phyloP scores from a whole-genome alignment of 768 basidiomycete species.

The Porphyrellus cyaneotinctus region DNA sequence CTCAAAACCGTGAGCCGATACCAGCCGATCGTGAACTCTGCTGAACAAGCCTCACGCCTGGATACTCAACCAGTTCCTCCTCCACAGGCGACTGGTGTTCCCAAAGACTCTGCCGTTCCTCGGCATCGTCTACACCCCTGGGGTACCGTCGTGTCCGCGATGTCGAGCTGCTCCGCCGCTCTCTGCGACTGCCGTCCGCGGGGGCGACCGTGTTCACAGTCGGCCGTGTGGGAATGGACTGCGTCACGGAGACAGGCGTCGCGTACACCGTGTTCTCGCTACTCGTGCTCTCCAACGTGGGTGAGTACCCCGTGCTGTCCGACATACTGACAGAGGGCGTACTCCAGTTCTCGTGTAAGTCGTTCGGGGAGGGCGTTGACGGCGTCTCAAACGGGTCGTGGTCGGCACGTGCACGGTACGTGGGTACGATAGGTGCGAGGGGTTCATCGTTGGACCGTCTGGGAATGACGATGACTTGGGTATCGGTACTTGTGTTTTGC shows the following conservation, averaged over 20 bases:
- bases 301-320: background rate
- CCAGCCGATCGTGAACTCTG: slow-evolving; percentile 11
- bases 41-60: slow-evolving; percentile 41
- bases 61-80: slow-evolving; percentile 12
- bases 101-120: slow-evolving; percentile 61
- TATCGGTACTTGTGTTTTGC: slow-evolving; percentile 24
- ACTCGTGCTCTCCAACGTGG: slow-evolving; percentile 7
- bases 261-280: slow-evolving; percentile 20
- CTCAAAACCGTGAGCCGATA: slow-evolving; percentile 19
- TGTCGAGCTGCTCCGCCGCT: slow-evolving; percentile 37
- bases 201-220: background rate
- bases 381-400: slow-evolving; percentile 30
- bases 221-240: slow-evolving; percentile 4
- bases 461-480: slow-evolving; percentile 25
- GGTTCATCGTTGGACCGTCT: slow-evolving; percentile 29
- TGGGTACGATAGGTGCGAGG: slow-evolving; percentile 23
- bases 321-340: background rate
- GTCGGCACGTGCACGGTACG: slow-evolving; percentile 1
- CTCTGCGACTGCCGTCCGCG: slow-evolving; percentile 13
- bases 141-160: slow-evolving; percentile 47
- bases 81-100: slow-evolving; percentile 28
- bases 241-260: slow-evolving; percentile 4
- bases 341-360: slow-evolving; percentile 4
- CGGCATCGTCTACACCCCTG: slow-evolving; percentile 49
- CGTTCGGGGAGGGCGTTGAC: slow-evolving; percentile 24